These are phyloP conservation scores for Crepidotus sp. DNA, from an alignment of 1,284 basidiomycete genomes.

Conservation along the genomic window DNA sequence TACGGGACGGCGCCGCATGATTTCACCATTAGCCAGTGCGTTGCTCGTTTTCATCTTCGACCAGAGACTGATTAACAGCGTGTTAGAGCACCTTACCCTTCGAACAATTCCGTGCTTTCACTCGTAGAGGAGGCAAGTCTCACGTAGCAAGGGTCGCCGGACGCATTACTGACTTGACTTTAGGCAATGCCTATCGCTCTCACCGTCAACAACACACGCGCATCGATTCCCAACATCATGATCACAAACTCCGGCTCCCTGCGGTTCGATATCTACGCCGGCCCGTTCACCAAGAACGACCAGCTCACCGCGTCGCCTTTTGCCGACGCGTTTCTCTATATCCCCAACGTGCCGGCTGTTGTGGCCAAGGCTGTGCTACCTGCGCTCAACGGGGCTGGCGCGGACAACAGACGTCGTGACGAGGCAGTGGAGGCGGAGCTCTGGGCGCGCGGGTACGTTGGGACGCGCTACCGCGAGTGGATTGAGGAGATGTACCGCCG, in stretches of 20 bases:
- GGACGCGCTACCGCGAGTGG: constrained; percentile 35
- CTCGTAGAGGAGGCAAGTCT: constrained; percentile 35
- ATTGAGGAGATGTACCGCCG: constrained; percentile 13
- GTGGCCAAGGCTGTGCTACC: constrained; percentile 27
- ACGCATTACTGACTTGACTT: neutral
- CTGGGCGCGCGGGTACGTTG: constrained; percentile 45
- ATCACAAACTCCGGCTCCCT: constrained; percentile 69
- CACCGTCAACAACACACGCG: constrained; percentile 16
- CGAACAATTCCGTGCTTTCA: constrained; percentile 53
- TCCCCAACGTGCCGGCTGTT: constrained; percentile 13
- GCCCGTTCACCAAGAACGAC: constrained; percentile 28
- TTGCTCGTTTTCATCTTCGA: neutral
- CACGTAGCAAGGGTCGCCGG: too few species aligned
- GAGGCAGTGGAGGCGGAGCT: constrained; percentile 28
- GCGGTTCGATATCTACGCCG: constrained; percentile 64
- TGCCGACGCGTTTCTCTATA: constrained; percentile 16
- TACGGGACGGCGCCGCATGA: constrained; percentile 72
- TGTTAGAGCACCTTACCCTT: constrained; percentile 54
- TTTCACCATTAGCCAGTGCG: constrained; percentile 42
- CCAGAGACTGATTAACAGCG: neutral
- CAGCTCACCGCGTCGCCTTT: constrained; percentile 18
- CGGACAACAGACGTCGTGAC: constrained; percentile 28
- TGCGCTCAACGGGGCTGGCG: constrained; percentile 41
- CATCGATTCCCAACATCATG: constrained; percentile 46
- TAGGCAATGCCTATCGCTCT: constrained; percentile 14